phyloP scores from a whole-genome alignment of 805 yeast genomes.

The Saccharomycopsis capsularis region DNA sequence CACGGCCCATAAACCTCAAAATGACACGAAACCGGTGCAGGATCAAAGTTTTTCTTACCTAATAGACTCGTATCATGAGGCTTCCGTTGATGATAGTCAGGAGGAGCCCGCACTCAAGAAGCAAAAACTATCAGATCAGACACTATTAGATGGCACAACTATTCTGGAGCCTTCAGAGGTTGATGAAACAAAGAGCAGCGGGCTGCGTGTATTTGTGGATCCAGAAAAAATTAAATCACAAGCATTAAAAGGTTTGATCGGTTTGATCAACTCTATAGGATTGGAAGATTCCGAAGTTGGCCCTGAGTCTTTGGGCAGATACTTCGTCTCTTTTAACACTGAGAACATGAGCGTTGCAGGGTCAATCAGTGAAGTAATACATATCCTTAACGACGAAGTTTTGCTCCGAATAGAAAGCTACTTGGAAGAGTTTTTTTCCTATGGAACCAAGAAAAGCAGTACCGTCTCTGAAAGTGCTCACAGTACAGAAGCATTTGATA shows the following conservation, averaged over 20 bases:
- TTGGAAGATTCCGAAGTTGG: neutral
- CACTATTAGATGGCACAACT: neutral
- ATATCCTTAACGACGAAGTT: slow-evolving; percentile 22
- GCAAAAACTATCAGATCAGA: too few species aligned
- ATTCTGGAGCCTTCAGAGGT: too few species aligned
- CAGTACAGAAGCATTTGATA: slow-evolving; percentile 4
- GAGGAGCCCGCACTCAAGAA: too few species aligned
- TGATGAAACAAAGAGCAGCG: too few species aligned
- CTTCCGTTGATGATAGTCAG: too few species aligned
- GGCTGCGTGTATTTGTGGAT: slow-evolving; percentile 6
- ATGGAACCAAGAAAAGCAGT: too few species aligned
- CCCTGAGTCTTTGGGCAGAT: neutral
- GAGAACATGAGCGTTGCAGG: slow-evolving; percentile 19
- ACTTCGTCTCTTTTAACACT: neutral
- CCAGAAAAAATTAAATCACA: slow-evolving; percentile 9
- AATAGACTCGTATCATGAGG: too few species aligned
- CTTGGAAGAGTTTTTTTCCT: slow-evolving; percentile 25
- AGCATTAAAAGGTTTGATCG: slow-evolving; percentile 4
- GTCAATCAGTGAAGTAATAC: slow-evolving; percentile 22
- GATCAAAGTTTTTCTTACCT: too few species aligned
- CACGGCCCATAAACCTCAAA: neutral
- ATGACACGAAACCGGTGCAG: neutral
- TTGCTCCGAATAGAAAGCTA: slow-evolving; percentile 24
- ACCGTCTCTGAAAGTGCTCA: too few species aligned
- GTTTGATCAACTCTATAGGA: slow-evolving; percentile 21